Conservation (phyloP, 2,329 filamentous ascomycete species). For the Colletotrichum cereale region DNA sequence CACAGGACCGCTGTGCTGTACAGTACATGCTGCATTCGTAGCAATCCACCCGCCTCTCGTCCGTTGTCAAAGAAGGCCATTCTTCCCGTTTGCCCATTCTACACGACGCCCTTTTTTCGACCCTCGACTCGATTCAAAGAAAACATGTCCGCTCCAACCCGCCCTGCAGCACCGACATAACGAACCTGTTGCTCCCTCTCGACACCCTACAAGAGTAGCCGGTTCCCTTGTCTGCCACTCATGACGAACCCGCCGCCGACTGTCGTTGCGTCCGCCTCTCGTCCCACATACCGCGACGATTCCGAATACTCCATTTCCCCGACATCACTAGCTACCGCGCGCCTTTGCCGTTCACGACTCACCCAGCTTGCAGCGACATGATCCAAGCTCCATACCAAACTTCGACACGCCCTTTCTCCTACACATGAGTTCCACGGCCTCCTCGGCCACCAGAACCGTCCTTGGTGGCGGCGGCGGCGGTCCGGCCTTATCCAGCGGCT, state of each 20-base stretch:
- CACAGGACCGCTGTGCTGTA: conserved; percentile 13
- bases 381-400: conserved; percentile 21
- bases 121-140: conserved; percentile 13
- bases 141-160: conserved; percentile 22
- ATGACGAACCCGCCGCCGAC: conserved; percentile 37
- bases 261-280: conserved; percentile 32
- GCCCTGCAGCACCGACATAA: conserved; percentile 29
- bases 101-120: not conserved
- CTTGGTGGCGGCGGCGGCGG: conserved; percentile 36
- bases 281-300: conserved; percentile 32
- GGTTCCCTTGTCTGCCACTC: conserved; percentile 32
- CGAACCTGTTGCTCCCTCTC: conserved; percentile 5
- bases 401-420: conserved; percentile 25
- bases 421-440: conserved; percentile 38
- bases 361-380: conserved; percentile 34
- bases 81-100: conserved; percentile 22
- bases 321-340: not conserved
- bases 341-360: conserved; percentile 1
- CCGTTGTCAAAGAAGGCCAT: conserved; percentile 33
- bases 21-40: conserved; percentile 2
- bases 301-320: conserved; percentile 13
- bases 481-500: conserved; percentile 32
- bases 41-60: conserved; percentile 3
- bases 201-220: conserved; percentile 27
- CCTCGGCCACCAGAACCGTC: conserved; percentile 40